Conservation (phyloP, 2,329 filamentous ascomycete species). For the Claviceps sp. region DNA sequence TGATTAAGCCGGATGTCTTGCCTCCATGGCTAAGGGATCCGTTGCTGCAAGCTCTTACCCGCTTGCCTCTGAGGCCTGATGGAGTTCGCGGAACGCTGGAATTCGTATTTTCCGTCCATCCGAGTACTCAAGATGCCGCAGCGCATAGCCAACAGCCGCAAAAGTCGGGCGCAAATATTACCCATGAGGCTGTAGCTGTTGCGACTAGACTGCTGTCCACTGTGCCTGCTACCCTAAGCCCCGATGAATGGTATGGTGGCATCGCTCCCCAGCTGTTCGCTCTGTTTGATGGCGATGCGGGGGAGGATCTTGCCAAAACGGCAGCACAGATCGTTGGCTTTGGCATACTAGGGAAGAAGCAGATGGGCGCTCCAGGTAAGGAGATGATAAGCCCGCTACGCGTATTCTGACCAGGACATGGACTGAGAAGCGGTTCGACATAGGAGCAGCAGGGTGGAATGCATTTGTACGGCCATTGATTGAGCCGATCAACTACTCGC, state of each 20-base stretch:
- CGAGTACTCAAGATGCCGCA: conserved; percentile 30
- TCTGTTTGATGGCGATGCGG: conserved; percentile 43
- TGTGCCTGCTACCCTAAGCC: conserved; percentile 39
- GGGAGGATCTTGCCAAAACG: conserved; percentile 21
- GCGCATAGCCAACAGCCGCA: conserved; percentile 31
- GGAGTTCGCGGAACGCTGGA: conserved; percentile 57
- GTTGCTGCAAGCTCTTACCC: conserved; percentile 43
- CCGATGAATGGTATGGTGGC: conserved; percentile 45
- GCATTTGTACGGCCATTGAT: conserved; percentile 47
- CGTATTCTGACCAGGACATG: neutral
- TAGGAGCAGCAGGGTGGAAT: conserved; percentile 47
- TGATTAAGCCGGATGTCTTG: conserved; percentile 47
- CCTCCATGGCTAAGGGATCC: conserved; percentile 46
- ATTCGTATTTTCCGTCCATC: conserved; percentile 57
- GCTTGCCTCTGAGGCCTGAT: conserved; percentile 45
- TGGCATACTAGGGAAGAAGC: conserved; percentile 51
- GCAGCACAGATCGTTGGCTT: conserved; percentile 31
- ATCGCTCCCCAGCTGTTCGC: conserved; percentile 47
- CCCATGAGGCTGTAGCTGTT: conserved; percentile 53
- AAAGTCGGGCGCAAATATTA: conserved; percentile 49
- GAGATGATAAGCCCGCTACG: neutral
- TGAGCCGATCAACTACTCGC: conserved; percentile 32
- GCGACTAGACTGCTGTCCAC: conserved; percentile 48
- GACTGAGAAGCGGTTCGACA: neutral
- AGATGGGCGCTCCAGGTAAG: conserved; percentile 48